These are phyloP conservation scores for Calocybe cyanea DNA, from an alignment of 768 basidiomycete species.

Conservation along the genomic window DNA sequence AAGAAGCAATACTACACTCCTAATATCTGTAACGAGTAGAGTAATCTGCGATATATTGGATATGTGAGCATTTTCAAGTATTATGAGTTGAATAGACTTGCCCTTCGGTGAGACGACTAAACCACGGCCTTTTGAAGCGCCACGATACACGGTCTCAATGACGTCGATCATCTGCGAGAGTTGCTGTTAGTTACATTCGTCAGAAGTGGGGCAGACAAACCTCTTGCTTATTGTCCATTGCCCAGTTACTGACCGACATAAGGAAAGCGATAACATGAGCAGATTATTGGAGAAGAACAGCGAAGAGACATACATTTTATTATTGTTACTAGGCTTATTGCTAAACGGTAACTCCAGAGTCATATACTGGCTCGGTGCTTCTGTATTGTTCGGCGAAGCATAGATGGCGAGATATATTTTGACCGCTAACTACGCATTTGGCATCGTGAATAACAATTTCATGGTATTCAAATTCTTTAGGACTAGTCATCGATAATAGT, in stretches of 20 bases:
- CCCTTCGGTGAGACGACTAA: conserved; percentile 96
- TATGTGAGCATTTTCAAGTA: not conserved
- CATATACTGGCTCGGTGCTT: no score
- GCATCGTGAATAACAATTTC: no score
- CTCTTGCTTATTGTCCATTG: conserved; percentile 98
- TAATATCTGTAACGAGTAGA: conserved; percentile 43
- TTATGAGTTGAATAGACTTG: conserved; percentile 24
- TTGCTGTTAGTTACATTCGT: conserved; percentile 4
- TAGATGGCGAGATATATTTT: no score
- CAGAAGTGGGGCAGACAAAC: conserved; percentile 33
- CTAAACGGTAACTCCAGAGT: no score
- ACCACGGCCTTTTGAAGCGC: conserved; percentile 97
- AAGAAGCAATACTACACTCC: no score
- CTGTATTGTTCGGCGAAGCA: no score
- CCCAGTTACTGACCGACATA: conserved; percentile 86
- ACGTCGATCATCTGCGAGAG: conserved; percentile 83
- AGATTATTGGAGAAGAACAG: not conserved
- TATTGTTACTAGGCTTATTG: conserved; percentile 99
- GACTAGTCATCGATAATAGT: no score
- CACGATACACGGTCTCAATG: conserved; percentile 96
- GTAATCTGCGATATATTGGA: conserved; percentile 32
- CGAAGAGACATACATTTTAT: conserved; percentile 81
- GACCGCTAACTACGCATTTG: no score
- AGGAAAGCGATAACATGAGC: no score
- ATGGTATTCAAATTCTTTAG: no score